These are phyloP conservation scores for Blastocystis sp. DNA, from an alignment of 352 stramenopile genomes.

Conservation along the genomic window DNA sequence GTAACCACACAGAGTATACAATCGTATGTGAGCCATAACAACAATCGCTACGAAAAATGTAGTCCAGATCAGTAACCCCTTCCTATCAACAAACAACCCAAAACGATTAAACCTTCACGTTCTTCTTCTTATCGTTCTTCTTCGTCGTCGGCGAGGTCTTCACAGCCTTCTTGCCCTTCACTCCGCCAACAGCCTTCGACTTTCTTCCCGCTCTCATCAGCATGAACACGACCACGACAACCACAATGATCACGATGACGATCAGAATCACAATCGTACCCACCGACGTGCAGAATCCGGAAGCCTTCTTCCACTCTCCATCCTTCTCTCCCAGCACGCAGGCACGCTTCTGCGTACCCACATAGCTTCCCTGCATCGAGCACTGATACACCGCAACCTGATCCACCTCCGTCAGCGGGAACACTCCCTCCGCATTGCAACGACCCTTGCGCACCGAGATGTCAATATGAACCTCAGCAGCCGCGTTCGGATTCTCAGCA, in stretches of 20 bases:
- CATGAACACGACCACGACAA: neutral
- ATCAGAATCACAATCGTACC: slow-evolving; percentile 1
- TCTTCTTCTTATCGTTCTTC: too few relatives aligned
- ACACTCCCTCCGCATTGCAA: neutral
- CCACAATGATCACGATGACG: slow-evolving; percentile 1
- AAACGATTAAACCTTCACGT: neutral
- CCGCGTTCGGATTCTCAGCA: neutral
- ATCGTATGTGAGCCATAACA: too few relatives aligned
- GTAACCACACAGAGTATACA: too few relatives aligned
- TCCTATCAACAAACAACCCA: neutral
- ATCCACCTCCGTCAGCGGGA: neutral
- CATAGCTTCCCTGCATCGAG: slow-evolving; percentile 31
- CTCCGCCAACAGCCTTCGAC: neutral
- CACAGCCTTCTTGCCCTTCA: slow-evolving; percentile 21
- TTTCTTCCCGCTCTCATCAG: neutral
- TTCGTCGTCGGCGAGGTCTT: too few relatives aligned
- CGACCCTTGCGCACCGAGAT: slow-evolving; percentile 16
- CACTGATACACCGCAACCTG: slow-evolving; percentile 7
- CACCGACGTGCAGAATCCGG: neutral
- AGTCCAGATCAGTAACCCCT: too few relatives aligned
- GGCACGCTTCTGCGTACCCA: slow-evolving; percentile 27
- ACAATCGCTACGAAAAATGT: too few relatives aligned
- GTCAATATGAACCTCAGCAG: neutral
- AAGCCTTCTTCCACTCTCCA: slow-evolving; percentile 26
- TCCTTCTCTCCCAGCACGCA: slow-evolving; percentile 26